A percentile compares a stretch with the other conserved stretches of the same genome.
Conservation (phyloP, 108 stramenopile species). For the Aureococcus anophagefferens region DNA sequence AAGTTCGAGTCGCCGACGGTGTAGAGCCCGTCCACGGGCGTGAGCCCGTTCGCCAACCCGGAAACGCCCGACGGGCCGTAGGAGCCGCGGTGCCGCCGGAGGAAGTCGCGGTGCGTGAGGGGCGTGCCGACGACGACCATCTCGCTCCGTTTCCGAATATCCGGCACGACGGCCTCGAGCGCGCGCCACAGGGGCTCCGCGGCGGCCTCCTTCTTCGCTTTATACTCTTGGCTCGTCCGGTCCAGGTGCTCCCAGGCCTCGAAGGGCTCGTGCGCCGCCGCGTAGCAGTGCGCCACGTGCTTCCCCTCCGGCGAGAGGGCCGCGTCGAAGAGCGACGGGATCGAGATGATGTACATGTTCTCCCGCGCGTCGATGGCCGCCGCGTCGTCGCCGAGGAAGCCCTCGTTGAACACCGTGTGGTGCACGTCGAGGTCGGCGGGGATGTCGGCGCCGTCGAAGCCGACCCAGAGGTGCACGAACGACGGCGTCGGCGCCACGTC, state of each 20-base stretch:
- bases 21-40: background rate
- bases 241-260: constrained; percentile 55
- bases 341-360: constrained; percentile 69
- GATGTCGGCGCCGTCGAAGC: constrained; percentile 61
- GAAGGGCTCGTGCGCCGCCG: constrained; percentile 70
- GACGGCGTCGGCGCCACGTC: constrained; percentile 36
- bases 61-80: constrained; percentile 64
- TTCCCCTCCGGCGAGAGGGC: constrained; percentile 70
- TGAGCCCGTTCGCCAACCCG: background rate
- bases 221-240: constrained; percentile 48
- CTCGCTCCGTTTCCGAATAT: constrained; percentile 58
- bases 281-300: constrained; percentile 76
- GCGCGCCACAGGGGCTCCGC: constrained; percentile 73
- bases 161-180: constrained; percentile 71
- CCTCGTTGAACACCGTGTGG: constrained; percentile 65
- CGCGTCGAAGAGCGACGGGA: constrained; percentile 73
- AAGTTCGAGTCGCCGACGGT: constrained; percentile 25
- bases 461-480: constrained; percentile 82
- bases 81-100: constrained; percentile 58
- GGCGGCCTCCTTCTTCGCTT: constrained; percentile 49
- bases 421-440: constrained; percentile 63
- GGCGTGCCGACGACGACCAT: constrained; percentile 64
- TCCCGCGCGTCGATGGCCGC: constrained; percentile 53
- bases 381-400: constrained; percentile 19
- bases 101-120: constrained; percentile 72